Evolutionary conservation across 257 asterid genomes (phyloP).

Genomic region (Ligustrum vulgare): DNA sequence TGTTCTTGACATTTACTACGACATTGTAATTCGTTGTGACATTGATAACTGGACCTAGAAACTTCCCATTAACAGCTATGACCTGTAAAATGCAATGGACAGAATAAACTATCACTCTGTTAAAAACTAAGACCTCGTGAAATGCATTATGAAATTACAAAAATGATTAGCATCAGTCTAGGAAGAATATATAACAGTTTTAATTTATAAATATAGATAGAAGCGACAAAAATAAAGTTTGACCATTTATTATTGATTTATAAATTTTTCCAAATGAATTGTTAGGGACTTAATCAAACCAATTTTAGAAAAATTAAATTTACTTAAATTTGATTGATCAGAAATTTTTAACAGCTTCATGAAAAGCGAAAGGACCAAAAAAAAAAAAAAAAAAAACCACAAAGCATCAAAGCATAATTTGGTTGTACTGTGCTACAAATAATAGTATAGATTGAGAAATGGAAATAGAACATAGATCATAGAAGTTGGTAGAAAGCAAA

Average conservation of each 20-base stretch:
- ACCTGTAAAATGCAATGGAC: conserved; percentile 56
- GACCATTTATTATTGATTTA: too few relatives aligned
- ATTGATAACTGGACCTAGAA: conserved; percentile 83
- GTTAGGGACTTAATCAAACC: not conserved
- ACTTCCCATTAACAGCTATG: conserved; percentile 78
- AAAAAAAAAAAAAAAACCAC: not conserved
- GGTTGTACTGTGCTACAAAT: not conserved
- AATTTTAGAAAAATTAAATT: not conserved
- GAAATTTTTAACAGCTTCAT: not conserved
- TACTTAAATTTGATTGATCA: not conserved
- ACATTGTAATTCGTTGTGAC: conserved; percentile 89
- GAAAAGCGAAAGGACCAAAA: not conserved
- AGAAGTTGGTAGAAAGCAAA: not conserved
- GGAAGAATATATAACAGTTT: too few relatives aligned
- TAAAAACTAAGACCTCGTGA: not conserved
- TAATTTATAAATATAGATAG: too few relatives aligned
- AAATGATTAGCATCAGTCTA: not conserved
- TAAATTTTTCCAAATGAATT: not conserved
- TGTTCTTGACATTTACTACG: conserved; percentile 79
- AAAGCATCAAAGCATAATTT: too few relatives aligned
- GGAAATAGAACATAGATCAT: not conserved
- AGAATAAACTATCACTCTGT: not conserved
- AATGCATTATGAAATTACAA: not conserved
- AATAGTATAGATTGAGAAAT: too few relatives aligned
- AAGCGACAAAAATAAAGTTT: too few relatives aligned